Conservation (phyloP, 768 basidiomycete species). For the Pholiota molesta region DNA sequence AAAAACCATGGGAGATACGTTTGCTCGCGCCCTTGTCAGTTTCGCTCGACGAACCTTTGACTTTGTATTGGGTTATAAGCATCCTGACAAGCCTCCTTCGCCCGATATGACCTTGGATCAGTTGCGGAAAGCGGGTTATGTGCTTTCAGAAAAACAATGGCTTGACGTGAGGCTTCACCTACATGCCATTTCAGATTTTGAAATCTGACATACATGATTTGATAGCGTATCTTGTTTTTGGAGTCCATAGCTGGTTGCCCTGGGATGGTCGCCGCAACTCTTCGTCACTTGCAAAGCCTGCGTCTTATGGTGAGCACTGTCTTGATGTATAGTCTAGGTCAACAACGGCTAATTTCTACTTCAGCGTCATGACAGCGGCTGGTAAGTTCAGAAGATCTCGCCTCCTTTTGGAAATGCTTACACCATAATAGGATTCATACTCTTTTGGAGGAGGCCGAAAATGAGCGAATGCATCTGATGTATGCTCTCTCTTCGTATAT, state of each 20-base stretch:
- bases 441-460: conserved; percentile 91
- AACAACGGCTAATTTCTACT: not conserved
- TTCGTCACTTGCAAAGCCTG: conserved; percentile 87
- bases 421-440: conserved; percentile 86
- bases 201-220: conserved; percentile 3
- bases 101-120: conserved; percentile 71
- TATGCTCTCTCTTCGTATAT: conserved; percentile 32
- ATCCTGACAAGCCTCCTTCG: conserved; percentile 62
- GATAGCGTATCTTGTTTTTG: conserved; percentile 59
- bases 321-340: not conserved
- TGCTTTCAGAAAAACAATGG: conserved; percentile 80
- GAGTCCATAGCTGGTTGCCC: conserved; percentile 95
- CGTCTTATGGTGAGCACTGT: conserved; percentile 72
- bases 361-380: conserved; percentile 56
- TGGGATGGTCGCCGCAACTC: conserved; percentile 90
- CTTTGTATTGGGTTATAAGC: conserved; percentile 83
- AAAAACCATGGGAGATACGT: conserved; percentile 69
- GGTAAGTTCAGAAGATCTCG: conserved; percentile 31
- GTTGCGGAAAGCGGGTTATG: conserved; percentile 71
- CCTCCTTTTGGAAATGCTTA: conserved; percentile 34
- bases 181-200: not conserved
- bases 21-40: conserved; percentile 67
- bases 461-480: conserved; percentile 97
- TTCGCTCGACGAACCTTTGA: conserved; percentile 75
- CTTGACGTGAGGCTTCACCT: conserved; percentile 50